phyloP scores from a whole-genome alignment of 805 yeast genomes.

The Komagataella populi region DNA sequence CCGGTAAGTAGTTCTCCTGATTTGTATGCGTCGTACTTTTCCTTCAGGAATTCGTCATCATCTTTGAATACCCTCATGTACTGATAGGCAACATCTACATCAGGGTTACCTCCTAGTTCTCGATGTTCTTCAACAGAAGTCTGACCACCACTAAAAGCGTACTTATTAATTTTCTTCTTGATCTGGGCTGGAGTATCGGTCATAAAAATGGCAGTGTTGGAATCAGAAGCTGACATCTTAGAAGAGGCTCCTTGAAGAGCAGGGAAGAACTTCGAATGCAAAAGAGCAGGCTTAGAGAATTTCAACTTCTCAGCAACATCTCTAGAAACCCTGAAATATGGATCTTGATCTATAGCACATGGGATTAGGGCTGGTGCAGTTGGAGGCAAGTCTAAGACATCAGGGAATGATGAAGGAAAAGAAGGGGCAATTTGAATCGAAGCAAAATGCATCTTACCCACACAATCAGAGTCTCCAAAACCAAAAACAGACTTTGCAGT shows the following conservation, averaged over 20 bases:
- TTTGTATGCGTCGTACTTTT: conserved; percentile 51
- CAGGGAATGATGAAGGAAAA: conserved; percentile 93
- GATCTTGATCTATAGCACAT: conserved; percentile 98
- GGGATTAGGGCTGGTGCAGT: conserved; percentile 96
- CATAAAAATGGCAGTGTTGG: conserved; percentile 85
- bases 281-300: conserved; percentile 79
- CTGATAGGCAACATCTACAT: conserved; percentile 90
- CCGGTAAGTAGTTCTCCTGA: conserved; percentile 81
- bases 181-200: conserved; percentile 89
- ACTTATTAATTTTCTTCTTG: conserved; percentile 87
- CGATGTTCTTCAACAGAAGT: conserved; percentile 85
- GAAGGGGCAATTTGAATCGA: conserved; percentile 94
- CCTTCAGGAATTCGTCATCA: conserved; percentile 68
- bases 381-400: conserved; percentile 68
- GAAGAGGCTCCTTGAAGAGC: conserved; percentile 94
- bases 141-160: conserved; percentile 93
- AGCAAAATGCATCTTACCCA: conserved; percentile 91
- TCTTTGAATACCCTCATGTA: conserved; percentile 80
- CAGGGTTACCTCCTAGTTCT: conserved; percentile 83
- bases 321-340: conserved; percentile 93
- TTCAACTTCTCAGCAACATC: conserved; percentile 93
- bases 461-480: conserved; percentile 85
- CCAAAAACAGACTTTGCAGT: conserved; percentile 97
- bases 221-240: conserved; percentile 93
- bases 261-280: conserved; percentile 95